Evolutionary conservation across 345 rosid genomes (phyloP).

Genomic region (Lepidium aucheri): DNA sequence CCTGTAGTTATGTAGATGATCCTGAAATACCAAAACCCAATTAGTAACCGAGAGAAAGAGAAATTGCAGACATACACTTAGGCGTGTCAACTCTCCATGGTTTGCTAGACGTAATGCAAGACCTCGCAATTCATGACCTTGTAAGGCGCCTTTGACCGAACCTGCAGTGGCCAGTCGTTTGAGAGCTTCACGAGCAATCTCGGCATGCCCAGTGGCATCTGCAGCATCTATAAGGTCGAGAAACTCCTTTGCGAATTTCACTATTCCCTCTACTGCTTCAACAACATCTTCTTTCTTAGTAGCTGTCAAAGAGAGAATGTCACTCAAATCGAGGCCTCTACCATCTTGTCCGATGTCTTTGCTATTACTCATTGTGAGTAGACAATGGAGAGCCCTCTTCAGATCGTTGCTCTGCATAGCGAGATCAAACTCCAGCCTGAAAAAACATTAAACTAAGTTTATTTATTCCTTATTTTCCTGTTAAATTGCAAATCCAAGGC

Average conservation of each 20-base stretch:
- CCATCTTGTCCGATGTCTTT: constrained; percentile 87
- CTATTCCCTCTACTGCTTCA: constrained; percentile 94
- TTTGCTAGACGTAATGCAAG: constrained; percentile 95
- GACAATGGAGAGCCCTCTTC: constrained; percentile 99
- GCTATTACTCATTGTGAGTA: constrained; percentile 92
- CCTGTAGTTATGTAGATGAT: not conserved
- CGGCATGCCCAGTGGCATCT: constrained; percentile 91
- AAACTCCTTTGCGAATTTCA: constrained; percentile 86
- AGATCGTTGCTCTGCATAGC: constrained; percentile 97
- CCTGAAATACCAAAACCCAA: not conserved
- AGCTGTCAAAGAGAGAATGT: constrained; percentile 68
- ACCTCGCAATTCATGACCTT: constrained; percentile 80
- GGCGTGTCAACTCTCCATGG: constrained; percentile 89
- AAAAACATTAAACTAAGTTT: constrained; percentile 4
- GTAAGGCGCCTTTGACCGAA: constrained; percentile 91
- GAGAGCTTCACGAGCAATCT: constrained; percentile 91
- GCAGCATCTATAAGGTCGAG: constrained; percentile 98
- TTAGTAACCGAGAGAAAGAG: constrained; percentile 1
- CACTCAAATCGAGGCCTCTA: constrained; percentile 64
- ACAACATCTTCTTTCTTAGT: constrained; percentile 87
- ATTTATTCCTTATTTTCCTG: not conserved
- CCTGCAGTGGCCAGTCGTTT: constrained; percentile 96
- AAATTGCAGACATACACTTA: constrained; percentile 49
- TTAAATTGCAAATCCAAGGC: not conserved
- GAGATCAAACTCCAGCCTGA: constrained; percentile 92